Percentiles rank a stretch among this genome's conserved stretches.
Conservation (phyloP, 768 basidiomycete species). For the Xerocomellus chrysenteron region DNA sequence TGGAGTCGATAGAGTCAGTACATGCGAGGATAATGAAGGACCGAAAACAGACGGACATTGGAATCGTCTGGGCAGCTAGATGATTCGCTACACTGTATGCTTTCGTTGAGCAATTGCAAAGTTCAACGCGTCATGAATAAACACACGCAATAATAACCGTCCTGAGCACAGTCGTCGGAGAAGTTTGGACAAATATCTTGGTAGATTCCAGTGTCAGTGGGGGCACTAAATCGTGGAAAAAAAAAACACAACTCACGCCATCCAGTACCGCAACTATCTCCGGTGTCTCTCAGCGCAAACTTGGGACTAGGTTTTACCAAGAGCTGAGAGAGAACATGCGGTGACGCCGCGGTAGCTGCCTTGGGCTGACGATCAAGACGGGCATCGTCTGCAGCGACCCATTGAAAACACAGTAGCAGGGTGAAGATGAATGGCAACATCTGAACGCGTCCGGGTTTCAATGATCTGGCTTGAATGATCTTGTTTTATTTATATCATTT, state of each 20-base stretch:
- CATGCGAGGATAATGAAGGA: background rate
- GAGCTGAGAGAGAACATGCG: constrained; percentile 9
- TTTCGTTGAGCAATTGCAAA: background rate
- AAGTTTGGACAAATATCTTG: constrained; percentile 21
- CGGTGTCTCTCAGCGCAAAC: constrained; percentile 4
- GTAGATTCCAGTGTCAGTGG: background rate
- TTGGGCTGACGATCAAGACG: background rate
- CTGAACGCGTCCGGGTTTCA: background rate
- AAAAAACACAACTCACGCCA: constrained; percentile 8
- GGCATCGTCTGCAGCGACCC: constrained; percentile 3
- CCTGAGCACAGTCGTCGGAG: constrained; percentile 14
- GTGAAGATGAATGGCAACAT: constrained; percentile 15
- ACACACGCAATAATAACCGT: constrained; percentile 22
- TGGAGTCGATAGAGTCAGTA: background rate
- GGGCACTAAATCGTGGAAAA: background rate
- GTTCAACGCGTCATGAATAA: too few relatives aligned
- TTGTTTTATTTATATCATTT: constrained; percentile 1
- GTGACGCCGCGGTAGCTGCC: background rate
- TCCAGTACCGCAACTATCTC: constrained; percentile 9
- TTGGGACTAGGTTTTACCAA: constrained; percentile 6
- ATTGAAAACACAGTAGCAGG: constrained; percentile 8
- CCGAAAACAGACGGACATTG: constrained; percentile 7
- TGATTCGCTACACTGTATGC: constrained; percentile 9
- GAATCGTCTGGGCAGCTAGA: constrained; percentile 13
- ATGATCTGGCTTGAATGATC: background rate